These are phyloP conservation scores for Lipomyces anomalus DNA, from an alignment of 805 yeast genomes.

Conservation along the genomic window DNA sequence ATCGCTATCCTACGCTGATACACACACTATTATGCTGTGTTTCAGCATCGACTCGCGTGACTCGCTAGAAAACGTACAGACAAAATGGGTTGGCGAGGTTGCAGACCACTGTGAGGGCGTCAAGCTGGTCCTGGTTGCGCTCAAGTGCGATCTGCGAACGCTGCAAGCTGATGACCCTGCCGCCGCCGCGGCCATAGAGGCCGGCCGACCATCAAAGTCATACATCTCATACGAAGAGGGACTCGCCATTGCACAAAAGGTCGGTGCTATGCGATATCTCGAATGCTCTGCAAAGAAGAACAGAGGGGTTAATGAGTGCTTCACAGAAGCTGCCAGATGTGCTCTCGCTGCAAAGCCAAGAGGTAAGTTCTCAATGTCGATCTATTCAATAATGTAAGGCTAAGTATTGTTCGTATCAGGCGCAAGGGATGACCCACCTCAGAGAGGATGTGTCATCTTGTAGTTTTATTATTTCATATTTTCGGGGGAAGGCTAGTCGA, in stretches of 20 bases:
- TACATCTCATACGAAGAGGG: conserved; percentile 91
- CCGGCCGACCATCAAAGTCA: conserved; percentile 37
- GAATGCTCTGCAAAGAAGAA: conserved; percentile 96
- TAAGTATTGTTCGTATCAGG: conserved; percentile 2
- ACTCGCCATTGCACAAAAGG: conserved; percentile 79
- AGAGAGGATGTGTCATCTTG: conserved; percentile 17
- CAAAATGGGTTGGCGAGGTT: conserved; percentile 95
- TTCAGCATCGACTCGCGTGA: conserved; percentile 85
- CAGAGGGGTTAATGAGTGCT: conserved; percentile 98
- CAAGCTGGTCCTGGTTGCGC: conserved; percentile 84
- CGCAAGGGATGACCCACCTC: conserved; percentile 16
- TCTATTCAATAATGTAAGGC: not conserved
- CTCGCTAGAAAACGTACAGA: conserved; percentile 88
- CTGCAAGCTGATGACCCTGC: conserved; percentile 6
- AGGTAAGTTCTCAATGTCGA: conserved; percentile 37
- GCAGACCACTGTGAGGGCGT: conserved; percentile 97
- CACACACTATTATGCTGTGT: conserved; percentile 95
- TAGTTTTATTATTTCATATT: no score
- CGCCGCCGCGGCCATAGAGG: conserved; percentile 28
- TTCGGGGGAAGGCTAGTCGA: no score
- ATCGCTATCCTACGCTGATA: conserved; percentile 87
- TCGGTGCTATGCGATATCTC: conserved; percentile 89
- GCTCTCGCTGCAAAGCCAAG: conserved; percentile 85
- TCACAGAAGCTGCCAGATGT: conserved; percentile 96
- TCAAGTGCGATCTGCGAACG: conserved; percentile 82